Base-by-base conservation (phyloP, 2,329 filamentous ascomycete species). In the Colletotrichum tropicicola region DNA sequence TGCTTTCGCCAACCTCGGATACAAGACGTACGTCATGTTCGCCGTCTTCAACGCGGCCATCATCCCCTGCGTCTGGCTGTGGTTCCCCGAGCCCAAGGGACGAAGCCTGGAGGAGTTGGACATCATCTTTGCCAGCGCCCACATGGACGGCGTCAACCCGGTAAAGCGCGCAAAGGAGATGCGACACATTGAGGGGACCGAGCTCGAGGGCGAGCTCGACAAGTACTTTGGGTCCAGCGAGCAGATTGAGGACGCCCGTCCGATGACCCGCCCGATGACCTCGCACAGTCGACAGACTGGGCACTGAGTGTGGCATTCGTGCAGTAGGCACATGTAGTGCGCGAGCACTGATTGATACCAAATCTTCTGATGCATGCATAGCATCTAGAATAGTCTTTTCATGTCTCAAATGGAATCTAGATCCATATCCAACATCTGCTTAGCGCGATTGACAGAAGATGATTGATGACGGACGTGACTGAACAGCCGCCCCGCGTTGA, bases 21-120 rank as follows among this genome's bases (percentile, higher is more conserved):
- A 83, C 78, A 80, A 79, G 57, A 87, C 83, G 56, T 87, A 85
- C 72, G 78, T 87, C 45, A 83, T 88, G 67, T 89, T 85, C 73
- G 82, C 83, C 2, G 78, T 80, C n/a, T 80, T 85, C 70, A 86
- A 85, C 74, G 82, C 80, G 37, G 75, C 77, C 17, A 85, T 87
- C 69, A 73, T 87, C 44, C 84, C 84, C 2, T 78, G 83, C 53
- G 82, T 85, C 15, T 85, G 80, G 70, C 76, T 85, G 64, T 81
- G 84, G 68, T 85, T 84, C 67, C 85, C 85, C 0, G 85, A 87
- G 71, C 87, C 86, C 4, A 79, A 82, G 70, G 72, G 75, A 68
- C 83, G 85, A 7, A 86, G 81, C 1, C 79, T 91, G 2, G 89
- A 91, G 73, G 89, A 91, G 70, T 85, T 91, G 73, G 88, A 91